Percentiles rank a stretch among this genome's conserved stretches.
Evolutionary conservation across 257 asterid genomes (phyloP).

Genomic region (Salvia splendens): DNA sequence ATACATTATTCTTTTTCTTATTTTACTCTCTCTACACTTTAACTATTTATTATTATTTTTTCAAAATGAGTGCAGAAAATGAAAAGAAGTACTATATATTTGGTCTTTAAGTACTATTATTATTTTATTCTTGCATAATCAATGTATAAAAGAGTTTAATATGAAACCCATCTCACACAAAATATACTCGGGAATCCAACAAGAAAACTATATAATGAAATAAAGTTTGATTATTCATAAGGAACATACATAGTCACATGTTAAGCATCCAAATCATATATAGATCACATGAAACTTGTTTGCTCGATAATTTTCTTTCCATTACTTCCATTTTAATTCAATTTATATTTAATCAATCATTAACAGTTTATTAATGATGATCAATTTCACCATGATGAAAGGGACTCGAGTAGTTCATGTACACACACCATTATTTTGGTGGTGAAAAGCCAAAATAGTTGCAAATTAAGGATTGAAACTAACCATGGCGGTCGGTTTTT

Average conservation of each 20-base stretch:
- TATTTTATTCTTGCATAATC: too few relatives aligned
- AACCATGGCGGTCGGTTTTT: conserved; percentile 39
- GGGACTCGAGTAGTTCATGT: conserved; percentile 6
- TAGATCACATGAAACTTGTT: neutral
- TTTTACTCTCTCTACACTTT: too few relatives aligned
- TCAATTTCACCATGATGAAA: neutral
- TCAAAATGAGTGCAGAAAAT: too few relatives aligned
- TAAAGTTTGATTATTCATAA: neutral
- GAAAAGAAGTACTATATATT: too few relatives aligned
- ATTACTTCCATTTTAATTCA: neutral
- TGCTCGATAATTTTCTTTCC: neutral
- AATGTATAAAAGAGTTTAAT: too few relatives aligned
- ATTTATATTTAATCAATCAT: neutral
- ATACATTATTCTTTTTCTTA: too few relatives aligned
- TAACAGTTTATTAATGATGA: too few relatives aligned
- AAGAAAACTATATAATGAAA: too few relatives aligned
- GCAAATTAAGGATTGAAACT: conserved; percentile 20
- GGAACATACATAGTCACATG: neutral
- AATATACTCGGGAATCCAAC: too few relatives aligned
- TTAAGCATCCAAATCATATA: neutral
- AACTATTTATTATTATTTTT: too few relatives aligned
- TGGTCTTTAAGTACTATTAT: too few relatives aligned
- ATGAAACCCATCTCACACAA: too few relatives aligned
- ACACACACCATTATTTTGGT: neutral
- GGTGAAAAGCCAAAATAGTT: conserved; percentile 40